Evolutionary conservation across 257 asterid species (phyloP), one percentile per base, ranked within the genome.

Genomic region (Agastache rugosa): DNA sequence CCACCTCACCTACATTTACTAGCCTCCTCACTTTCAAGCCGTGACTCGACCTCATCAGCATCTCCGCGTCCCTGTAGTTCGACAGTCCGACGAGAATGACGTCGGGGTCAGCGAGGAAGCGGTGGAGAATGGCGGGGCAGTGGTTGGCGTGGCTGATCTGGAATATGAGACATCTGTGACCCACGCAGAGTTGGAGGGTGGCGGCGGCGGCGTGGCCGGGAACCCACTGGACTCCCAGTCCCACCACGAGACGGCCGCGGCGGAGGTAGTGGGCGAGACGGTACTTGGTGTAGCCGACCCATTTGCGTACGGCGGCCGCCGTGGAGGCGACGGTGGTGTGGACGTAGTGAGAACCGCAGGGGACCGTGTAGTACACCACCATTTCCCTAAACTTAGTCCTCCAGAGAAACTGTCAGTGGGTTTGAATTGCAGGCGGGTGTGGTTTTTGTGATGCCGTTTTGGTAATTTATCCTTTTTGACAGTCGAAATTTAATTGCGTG

Each of bases 151-250:
- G 41, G 12, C 0, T 1, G 29, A 76, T 66, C 72, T 76, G 76
- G 58, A 69, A 76, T 20, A 76, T 69, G 34, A 76, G 80, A 3
- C 76, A 76, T 22, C n/a, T 10, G 31, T 11, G 54, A 3, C 71
- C 75, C 42, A 68, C 72, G 72, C 82, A 78, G 34, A 78, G 82
- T 51, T 78, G 83, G 29, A 79, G 69, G 2, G 73, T 74, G 27
- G 76, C 72, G 47, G 80, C 51, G 25, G n/a, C 8, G 54, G 47
- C 0, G 16, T 2, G 0, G 34, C 6, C 29, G 29, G 72, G 72
- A 3, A 17, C 4, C 79, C 79, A 75, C 68, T 65, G 74, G 17
- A 75, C 74, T n/a, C 74, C 73, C 5, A 75, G 31, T 0, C 74
- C 79, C 4, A 42, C 79, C 61, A 75, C 70, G 31, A 75, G 31